Percentiles rank a stretch among this genome's conserved stretches.
These are phyloP conservation scores for Pleurotus platypus DNA, from an alignment of 768 basidiomycete genomes.

Conservation along the genomic window DNA sequence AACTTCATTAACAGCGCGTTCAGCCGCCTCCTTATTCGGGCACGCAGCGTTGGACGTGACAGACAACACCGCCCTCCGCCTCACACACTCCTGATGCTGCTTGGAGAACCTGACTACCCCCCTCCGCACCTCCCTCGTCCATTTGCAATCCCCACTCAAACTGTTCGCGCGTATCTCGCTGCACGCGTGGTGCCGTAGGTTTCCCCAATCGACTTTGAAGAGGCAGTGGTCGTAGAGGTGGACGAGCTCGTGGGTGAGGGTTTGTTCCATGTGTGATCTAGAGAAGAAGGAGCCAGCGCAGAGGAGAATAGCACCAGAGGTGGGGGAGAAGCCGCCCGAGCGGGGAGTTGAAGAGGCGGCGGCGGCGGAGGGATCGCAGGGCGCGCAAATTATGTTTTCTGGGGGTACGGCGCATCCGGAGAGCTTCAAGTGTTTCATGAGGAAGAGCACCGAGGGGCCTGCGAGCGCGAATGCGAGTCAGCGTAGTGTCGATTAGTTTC, in stretches of 20 bases:
- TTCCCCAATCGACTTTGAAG: conserved; percentile 90
- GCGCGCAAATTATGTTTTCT: conserved; percentile 76
- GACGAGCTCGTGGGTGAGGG: conserved; percentile 88
- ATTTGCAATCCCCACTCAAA: conserved; percentile 90
- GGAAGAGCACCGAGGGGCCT: conserved; percentile 89
- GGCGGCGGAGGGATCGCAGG: conserved; percentile 56
- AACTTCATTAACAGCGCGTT: conserved; percentile 90
- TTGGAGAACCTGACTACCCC: conserved; percentile 82
- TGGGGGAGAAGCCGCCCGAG: conserved; percentile 81
- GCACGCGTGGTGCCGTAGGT: conserved; percentile 93
- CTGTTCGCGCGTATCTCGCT: conserved; percentile 96
- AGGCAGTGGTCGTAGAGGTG: conserved; percentile 95
- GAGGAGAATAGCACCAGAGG: conserved; percentile 74
- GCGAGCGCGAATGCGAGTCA: neutral
- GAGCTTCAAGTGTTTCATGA: conserved; percentile 84
- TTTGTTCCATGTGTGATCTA: conserved; percentile 89
- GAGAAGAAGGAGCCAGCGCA: conserved; percentile 82
- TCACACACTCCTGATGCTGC: conserved; percentile 94
- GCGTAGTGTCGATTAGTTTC: too few relatives aligned
- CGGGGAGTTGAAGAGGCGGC: conserved; percentile 17
- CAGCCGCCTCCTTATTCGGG: conserved; percentile 71
- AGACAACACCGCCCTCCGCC: conserved; percentile 80
- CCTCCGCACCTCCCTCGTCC: conserved; percentile 74
- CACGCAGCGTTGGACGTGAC: conserved; percentile 81
- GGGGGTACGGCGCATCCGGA: conserved; percentile 70